Percentiles rank a stretch among this genome's conserved stretches.
These are phyloP conservation scores for Microbotryum violaceum DNA, from an alignment of 1,284 basidiomycete genomes.

Conservation along the genomic window DNA sequence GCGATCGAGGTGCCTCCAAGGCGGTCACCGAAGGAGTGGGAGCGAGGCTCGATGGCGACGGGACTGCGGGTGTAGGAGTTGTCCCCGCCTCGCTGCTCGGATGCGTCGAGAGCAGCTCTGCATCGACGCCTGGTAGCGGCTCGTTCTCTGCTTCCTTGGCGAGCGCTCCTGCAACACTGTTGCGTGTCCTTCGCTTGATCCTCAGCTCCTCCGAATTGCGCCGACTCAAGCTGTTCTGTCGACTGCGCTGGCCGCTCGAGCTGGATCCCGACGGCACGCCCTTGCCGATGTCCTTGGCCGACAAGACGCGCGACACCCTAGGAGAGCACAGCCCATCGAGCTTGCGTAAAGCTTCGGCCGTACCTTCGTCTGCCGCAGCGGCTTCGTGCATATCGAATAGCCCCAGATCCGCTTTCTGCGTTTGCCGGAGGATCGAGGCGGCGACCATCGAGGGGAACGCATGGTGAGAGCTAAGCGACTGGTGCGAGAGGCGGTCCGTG, in stretches of 20 bases:
- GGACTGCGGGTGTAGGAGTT: not conserved
- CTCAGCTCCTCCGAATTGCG: constrained; percentile 59
- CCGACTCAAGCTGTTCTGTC: constrained; percentile 52
- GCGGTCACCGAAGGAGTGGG: not conserved
- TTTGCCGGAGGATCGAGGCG: constrained; percentile 37
- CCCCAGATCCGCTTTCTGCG: constrained; percentile 23
- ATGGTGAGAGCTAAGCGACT: constrained; percentile 25
- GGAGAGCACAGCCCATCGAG: constrained; percentile 64
- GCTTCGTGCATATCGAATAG: constrained; percentile 57
- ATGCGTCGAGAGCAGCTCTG: not conserved
- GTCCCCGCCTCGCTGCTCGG: not conserved
- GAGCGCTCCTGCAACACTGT: constrained; percentile 15
- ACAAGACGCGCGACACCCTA: constrained; percentile 19
- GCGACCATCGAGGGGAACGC: constrained; percentile 35
- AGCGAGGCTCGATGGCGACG: not conserved
- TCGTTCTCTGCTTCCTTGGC: constrained; percentile 4
- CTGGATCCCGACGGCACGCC: constrained; percentile 46
- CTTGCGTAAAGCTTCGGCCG: constrained; percentile 84
- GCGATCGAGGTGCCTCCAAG: not conserved
- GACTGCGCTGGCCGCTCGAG: constrained; percentile 57
- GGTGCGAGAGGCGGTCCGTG: constrained; percentile 7
- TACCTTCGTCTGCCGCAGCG: constrained; percentile 75
- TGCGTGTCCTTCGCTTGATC: constrained; percentile 40
- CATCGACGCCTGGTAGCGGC: not conserved
- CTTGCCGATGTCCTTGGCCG: constrained; percentile 47